Evolutionary conservation across 2,329 filamentous ascomycete genomes (phyloP), one percentile per base, ranked within the genome.

Genomic region (Dryadomyces sulphureus): DNA sequence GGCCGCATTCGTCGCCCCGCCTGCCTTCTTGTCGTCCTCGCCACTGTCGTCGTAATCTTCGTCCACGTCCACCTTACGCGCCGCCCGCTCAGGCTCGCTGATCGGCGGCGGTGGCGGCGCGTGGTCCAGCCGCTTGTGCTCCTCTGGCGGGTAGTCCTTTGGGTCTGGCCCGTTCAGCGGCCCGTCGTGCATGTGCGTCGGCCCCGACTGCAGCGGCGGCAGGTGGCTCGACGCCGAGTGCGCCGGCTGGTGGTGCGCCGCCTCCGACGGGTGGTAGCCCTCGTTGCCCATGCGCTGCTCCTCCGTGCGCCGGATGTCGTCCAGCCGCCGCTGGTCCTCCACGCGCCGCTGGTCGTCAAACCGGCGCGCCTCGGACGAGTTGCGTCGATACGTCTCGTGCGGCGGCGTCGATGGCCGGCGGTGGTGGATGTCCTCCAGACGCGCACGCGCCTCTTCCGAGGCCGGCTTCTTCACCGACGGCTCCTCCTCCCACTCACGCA

Each of bases 21-120:
- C 60, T 1, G 61, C 59, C 60, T 81, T 81, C 65, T 81, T 81
- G 48, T 92, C 83, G 49, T 95, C 90, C 53, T 94, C 89, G 5
- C 78, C 86, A 48, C 89, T 90, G 57, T 96, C 90, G 60, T 96
- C 90, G 57, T 98, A 96, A 60, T 96, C 84, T 61, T 98, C 92
- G 54, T 98, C 89, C 19, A 96, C 85, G 7, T 96, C 90, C 78
- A 98, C 93, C 63, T 94, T 94, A 20, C 92, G 75, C 19, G 88
- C 87, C 30, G 92, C 88, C 45, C 79, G 68, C 61, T 84, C 79
- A 9, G 88, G 85, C 65, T 96, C 90, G 48, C 79, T 80, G 17
- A 70, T 62, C 19, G 72, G 66, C 2, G 72, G 62, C 24, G 73
- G 64, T 27, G 69, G 66, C 27, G 67, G 55, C 35, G 41, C 38